phyloP scores from a whole-genome alignment of 768 basidiomycete species.

The Lentinula boryana region DNA sequence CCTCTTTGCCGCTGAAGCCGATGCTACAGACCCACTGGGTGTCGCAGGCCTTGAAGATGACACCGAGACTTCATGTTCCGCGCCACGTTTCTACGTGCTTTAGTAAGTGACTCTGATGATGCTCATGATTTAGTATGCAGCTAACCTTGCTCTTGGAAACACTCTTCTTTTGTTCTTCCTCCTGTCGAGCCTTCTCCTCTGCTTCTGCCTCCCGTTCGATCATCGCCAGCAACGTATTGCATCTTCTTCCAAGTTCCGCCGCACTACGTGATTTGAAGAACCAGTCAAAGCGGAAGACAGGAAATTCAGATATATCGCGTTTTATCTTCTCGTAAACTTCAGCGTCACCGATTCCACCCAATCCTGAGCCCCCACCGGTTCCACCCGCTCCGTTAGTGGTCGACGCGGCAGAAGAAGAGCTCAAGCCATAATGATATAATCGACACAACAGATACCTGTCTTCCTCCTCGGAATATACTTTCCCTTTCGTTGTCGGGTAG shows the following conservation, averaged over 20 bases:
- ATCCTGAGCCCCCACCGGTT: background rate
- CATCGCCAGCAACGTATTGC: conserved; percentile 82
- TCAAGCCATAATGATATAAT: conserved; percentile 86
- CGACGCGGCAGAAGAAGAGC: conserved; percentile 26
- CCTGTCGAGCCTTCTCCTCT: conserved; percentile 21
- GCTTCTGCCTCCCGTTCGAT: conserved; percentile 88
- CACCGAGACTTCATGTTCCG: conserved; percentile 32
- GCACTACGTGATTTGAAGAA: conserved; percentile 93
- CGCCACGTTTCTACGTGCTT: conserved; percentile 54
- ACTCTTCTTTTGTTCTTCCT: conserved; percentile 61
- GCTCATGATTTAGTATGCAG: background rate
- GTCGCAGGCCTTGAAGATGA: conserved; percentile 50
- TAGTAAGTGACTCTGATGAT: background rate
- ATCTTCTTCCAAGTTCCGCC: conserved; percentile 82
- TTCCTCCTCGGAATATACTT: conserved; percentile 95
- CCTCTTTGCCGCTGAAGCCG: conserved; percentile 40
- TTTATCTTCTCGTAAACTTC: conserved; percentile 95
- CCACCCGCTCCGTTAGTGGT: background rate
- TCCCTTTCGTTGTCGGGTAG: conserved; percentile 94
- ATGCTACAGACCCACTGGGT: conserved; percentile 40
- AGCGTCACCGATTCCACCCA: conserved; percentile 26
- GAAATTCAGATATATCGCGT: conserved; percentile 94
- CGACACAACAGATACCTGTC: conserved; percentile 92
- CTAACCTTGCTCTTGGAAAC: conserved; percentile 59
- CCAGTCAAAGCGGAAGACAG: conserved; percentile 97